Evolutionary conservation across 2,329 filamentous ascomycete species (phyloP), one percentile per base, ranked within the genome.

Genomic region (Aureobasidium vineae): DNA sequence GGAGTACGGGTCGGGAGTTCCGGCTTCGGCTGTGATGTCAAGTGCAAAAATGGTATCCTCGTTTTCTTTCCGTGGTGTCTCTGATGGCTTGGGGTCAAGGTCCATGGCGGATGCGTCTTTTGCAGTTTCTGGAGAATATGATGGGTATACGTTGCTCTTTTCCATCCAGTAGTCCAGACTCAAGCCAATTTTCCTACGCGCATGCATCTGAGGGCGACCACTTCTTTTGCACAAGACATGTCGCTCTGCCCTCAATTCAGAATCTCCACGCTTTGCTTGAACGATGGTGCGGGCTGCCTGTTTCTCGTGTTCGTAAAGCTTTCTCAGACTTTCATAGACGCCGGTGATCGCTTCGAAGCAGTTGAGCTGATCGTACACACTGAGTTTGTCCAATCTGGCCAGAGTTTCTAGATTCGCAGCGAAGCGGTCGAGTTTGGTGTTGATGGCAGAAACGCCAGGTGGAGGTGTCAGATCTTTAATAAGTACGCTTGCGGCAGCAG

Each of bases 321-420:
- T 87, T 67, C 84, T 81, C 68, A 95, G 79, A 72, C 89, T 90
- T 66, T 84, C 84, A 75, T 89, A 91, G 6, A 96, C 81, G 3
- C 90, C 90, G 4, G 86, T 86, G 52, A 94, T 81, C 0, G 91
- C 91, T 74, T 92, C 89, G 74, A 91, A 90, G 75, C 90, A 90
- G 71, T 91, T 91, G 8, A 94, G 81, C 5, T 85, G 84, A 1
- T 86, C 87, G 36, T 84, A 80, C 26, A 86, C 83, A 75, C 90
- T 92, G 63, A 94, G 82, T 71, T 86, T 88, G 74, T 95, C 91
- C 65, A 92, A 77, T 5, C 78, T 82, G 3, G 90, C 87, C 40
- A 95, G 79, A 41, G 85, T 84, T 72, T 90, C 86, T 41, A 96
- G 80, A 73, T 93, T 93, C 38, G 81, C 80, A 0, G 89, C 85